A percentile compares a stretch with the other conserved stretches of the same genome.
These are phyloP conservation scores for Linnemannia elongata DNA, from an alignment of 192 early-diverging fungal genomes.

Conservation along the genomic window DNA sequence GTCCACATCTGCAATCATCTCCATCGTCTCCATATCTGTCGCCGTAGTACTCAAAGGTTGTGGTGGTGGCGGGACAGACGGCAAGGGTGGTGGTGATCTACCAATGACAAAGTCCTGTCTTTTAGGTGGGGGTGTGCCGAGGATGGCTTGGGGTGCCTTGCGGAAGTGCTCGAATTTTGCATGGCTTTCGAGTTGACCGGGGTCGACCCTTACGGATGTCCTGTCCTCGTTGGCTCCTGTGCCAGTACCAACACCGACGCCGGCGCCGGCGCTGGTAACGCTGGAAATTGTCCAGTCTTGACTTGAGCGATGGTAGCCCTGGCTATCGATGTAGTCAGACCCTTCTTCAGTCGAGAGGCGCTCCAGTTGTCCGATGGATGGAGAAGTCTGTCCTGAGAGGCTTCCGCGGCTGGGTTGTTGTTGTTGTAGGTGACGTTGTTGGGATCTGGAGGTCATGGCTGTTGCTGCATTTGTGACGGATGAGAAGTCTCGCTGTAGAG, in stretches of 20 bases:
- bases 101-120: not conserved
- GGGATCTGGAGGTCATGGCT: not conserved
- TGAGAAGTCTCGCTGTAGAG: not conserved
- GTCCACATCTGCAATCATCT: not conserved
- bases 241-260: not conserved
- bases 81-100: not conserved
- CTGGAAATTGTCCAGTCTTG: not conserved
- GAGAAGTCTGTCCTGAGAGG: not conserved
- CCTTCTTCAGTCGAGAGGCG: conserved; percentile 7
- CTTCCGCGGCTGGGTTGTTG: not conserved
- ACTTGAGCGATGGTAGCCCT: not conserved
- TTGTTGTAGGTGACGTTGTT: not conserved
- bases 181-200: conserved; percentile 26
- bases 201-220: conserved; percentile 10
- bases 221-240: not conserved
- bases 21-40: not conserved
- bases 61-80: not conserved
- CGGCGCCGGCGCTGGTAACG: not conserved
- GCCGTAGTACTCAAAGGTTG: not conserved
- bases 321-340: conserved; percentile 1
- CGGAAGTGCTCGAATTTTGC: conserved; percentile 32
- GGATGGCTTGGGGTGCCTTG: conserved; percentile 32
- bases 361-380: conserved; percentile 2
- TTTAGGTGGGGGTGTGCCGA: not conserved
- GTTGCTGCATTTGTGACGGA: not conserved